phyloP scores from a whole-genome alignment of 495 filamentous ascomycete species.

The Penicillium chermesinum region DNA sequence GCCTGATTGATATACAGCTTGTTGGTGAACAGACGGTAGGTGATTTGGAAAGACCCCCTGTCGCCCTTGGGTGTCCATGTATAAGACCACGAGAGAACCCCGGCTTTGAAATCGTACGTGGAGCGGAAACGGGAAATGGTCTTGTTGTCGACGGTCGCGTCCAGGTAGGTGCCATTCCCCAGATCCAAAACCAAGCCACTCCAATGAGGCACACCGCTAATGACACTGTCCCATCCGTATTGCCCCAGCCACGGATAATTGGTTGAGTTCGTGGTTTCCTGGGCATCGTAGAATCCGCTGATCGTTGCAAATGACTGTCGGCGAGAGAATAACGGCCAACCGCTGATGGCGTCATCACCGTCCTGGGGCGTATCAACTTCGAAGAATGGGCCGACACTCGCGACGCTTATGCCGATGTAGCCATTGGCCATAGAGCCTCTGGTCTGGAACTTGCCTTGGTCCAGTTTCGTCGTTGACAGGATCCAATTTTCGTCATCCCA shows the following conservation, averaged over 20 bases:
- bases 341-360: constrained; percentile 53
- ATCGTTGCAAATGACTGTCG: constrained; percentile 71
- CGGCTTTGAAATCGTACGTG: constrained; percentile 57
- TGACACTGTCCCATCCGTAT: constrained; percentile 68
- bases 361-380: constrained; percentile 51
- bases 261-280: constrained; percentile 55
- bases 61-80: constrained; percentile 56
- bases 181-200: constrained; percentile 55
- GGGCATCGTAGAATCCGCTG: constrained; percentile 65
- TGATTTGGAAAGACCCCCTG: constrained; percentile 48
- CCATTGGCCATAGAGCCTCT: constrained; percentile 62
- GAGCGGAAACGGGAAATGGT: constrained; percentile 59
- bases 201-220: constrained; percentile 71
- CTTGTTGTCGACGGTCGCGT: constrained; percentile 55
- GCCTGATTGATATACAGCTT: constrained; percentile 60
- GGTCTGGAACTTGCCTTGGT: constrained; percentile 58
- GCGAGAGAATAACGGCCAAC: constrained; percentile 67
- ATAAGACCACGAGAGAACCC: constrained; percentile 59
- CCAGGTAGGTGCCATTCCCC: constrained; percentile 48
- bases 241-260: constrained; percentile 71
- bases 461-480: constrained; percentile 48
- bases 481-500: constrained; percentile 65
- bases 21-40: constrained; percentile 56
- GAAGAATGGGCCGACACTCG: constrained; percentile 65
- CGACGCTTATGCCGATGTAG: constrained; percentile 56